These are phyloP conservation scores for Geum urbanum DNA, from an alignment of 306 rosid genomes.

Conservation along the genomic window DNA sequence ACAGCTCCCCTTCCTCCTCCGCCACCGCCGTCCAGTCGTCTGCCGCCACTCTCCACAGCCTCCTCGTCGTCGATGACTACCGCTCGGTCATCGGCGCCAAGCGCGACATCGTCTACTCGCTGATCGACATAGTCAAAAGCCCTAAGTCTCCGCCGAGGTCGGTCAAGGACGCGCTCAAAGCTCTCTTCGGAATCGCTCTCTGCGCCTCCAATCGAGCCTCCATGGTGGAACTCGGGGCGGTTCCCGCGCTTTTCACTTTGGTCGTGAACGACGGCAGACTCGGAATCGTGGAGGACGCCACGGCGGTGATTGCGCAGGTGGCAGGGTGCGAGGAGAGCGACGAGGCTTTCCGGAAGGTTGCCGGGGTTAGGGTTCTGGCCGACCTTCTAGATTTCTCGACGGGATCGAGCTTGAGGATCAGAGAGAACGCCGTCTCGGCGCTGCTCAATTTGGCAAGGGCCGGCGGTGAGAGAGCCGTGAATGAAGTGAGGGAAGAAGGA, in stretches of 20 bases:
- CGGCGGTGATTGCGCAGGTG: slow-evolving; percentile 89
- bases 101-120: slow-evolving; percentile 69
- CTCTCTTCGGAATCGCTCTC: slow-evolving; percentile 72
- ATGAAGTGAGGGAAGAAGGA: slow-evolving; percentile 48
- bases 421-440: slow-evolving; percentile 76
- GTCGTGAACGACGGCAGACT: slow-evolving; percentile 49
- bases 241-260: slow-evolving; percentile 52
- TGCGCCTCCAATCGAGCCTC: slow-evolving; percentile 54
- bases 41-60: slow-evolving; percentile 85
- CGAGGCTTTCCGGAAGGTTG: slow-evolving; percentile 48
- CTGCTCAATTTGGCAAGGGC: slow-evolving; percentile 58
- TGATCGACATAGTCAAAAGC: slow-evolving; percentile 54
- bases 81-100: slow-evolving; percentile 76
- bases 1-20: slow-evolving; percentile 42
- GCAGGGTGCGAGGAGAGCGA: slow-evolving; percentile 90
- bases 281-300: slow-evolving; percentile 79
- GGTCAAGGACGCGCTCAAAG: slow-evolving; percentile 77
- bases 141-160: slow-evolving; percentile 57
- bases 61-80: slow-evolving; percentile 57
- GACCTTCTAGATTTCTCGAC: slow-evolving; percentile 60
- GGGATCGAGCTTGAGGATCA: slow-evolving; percentile 60
- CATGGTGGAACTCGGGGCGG: slow-evolving; percentile 53
- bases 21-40: slow-evolving; percentile 75
- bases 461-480: slow-evolving; percentile 48
- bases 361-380: slow-evolving; percentile 51